These are phyloP conservation scores for Populus trichocarpa DNA, from an alignment of 441 rosid species.

Conservation along the genomic window DNA sequence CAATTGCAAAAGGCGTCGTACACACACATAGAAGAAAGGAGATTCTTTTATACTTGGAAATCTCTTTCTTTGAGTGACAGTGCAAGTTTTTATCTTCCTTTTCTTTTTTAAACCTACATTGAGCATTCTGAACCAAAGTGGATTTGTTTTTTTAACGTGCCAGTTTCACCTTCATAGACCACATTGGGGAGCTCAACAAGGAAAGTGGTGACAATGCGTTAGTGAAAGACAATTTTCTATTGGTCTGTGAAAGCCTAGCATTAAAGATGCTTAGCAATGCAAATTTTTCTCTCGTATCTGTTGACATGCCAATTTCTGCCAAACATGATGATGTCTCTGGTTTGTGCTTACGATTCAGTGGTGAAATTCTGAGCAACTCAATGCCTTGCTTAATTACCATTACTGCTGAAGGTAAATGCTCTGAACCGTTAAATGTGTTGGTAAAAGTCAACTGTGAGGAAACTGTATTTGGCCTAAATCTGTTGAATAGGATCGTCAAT, in stretches of 20 bases:
- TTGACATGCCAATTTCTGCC: slow-evolving; percentile 74
- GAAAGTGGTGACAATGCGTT: slow-evolving; percentile 34
- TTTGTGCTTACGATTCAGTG: slow-evolving; percentile 70
- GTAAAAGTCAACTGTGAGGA: slow-evolving; percentile 88
- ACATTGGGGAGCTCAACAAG: slow-evolving; percentile 51
- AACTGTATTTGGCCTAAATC: slow-evolving; percentile 83
- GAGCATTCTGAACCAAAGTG: slow-evolving; percentile 5
- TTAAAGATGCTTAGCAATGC: slow-evolving; percentile 82
- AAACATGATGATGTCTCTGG: slow-evolving; percentile 79
- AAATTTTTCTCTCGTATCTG: slow-evolving; percentile 68
- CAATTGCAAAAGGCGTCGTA: background rate
- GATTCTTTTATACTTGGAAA: background rate
- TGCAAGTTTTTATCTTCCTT: background rate
- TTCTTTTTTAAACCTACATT: background rate
- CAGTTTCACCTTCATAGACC: slow-evolving; percentile 73
- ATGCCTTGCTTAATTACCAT: slow-evolving; percentile 71
- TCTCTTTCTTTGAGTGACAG: background rate
- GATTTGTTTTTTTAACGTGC: background rate
- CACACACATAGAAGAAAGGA: background rate
- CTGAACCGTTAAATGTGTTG: slow-evolving; percentile 49
- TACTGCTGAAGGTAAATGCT: slow-evolving; percentile 84
- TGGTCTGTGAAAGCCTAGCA: slow-evolving; percentile 65
- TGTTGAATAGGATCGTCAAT: slow-evolving; percentile 73
- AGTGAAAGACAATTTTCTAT: slow-evolving; percentile 60
- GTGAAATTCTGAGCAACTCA: slow-evolving; percentile 79